Percentiles rank a stretch among this genome's conserved stretches.
Evolutionary conservation across 2,329 filamentous ascomycete species (phyloP).

Genomic region (Peltaster fructicola): DNA sequence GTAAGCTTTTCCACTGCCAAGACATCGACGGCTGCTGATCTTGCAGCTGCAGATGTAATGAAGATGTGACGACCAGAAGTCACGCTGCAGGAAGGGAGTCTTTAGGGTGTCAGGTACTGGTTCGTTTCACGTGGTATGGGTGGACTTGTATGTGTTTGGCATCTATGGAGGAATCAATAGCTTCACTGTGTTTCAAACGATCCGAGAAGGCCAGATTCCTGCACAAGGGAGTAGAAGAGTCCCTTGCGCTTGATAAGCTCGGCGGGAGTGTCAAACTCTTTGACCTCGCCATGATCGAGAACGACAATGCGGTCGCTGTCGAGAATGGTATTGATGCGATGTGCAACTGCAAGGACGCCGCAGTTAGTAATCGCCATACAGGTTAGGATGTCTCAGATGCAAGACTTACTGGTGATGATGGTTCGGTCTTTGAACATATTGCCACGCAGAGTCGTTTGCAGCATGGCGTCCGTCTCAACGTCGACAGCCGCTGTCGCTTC

Average conservation of each 20-base stretch:
- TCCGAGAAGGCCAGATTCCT: conserved; percentile 63
- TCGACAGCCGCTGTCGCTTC: conserved; percentile 76
- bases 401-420: conserved; percentile 59
- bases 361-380: conserved; percentile 1
- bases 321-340: conserved; percentile 95
- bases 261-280: conserved; percentile 78
- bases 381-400: background rate
- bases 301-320: conserved; percentile 81
- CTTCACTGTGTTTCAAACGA: conserved; percentile 14
- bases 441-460: conserved; percentile 45
- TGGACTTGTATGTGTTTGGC: no score
- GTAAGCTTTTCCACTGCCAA: no score
- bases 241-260: conserved; percentile 60
- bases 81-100: no score
- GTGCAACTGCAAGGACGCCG: conserved; percentile 48
- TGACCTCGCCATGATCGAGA: conserved; percentile 74
- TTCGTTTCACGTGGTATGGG: no score
- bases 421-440: conserved; percentile 72
- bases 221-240: conserved; percentile 76
- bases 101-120: no score
- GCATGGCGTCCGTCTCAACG: conserved; percentile 47
- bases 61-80: no score
- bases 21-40: no score
- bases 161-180: no score
- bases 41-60: no score